Percentiles rank a stretch among this genome's conserved stretches.
phyloP scores from a whole-genome alignment of 768 basidiomycete genomes.

The Lactarius evosmus region DNA sequence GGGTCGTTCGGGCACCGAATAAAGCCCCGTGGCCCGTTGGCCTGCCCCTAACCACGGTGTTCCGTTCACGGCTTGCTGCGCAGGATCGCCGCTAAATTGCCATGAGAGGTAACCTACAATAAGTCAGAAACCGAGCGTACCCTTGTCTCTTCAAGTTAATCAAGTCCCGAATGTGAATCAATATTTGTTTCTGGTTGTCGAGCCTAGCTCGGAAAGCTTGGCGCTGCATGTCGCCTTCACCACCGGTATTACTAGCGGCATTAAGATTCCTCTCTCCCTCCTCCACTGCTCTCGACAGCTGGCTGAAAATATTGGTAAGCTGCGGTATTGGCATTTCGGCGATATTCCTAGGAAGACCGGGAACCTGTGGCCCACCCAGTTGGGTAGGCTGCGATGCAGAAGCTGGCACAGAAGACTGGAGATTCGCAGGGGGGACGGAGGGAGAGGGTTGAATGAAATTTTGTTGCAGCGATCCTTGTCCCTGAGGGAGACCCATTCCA shows the following conservation, averaged over 20 bases:
- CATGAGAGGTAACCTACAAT: background rate
- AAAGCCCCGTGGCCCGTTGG: constrained; percentile 14
- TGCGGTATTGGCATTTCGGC: background rate
- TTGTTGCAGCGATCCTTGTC: constrained; percentile 16
- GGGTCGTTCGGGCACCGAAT: constrained; percentile 13
- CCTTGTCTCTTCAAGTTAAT: constrained; percentile 10
- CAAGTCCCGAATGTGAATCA: constrained; percentile 1
- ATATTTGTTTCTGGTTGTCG: constrained; percentile 3
- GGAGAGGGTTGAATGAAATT: constrained; percentile 16
- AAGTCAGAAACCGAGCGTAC: background rate
- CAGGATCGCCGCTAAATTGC: constrained; percentile 12
- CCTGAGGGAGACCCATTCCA: constrained; percentile 17
- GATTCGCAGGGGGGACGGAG: constrained; percentile 2
- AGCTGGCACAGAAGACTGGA: constrained; percentile 6
- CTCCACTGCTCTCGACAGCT: background rate
- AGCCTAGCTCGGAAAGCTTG: constrained; percentile 1
- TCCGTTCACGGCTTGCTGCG: constrained; percentile 15
- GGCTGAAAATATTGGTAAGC: background rate
- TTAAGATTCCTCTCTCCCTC: constrained; percentile 17
- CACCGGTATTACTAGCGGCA: background rate
- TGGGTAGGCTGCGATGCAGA: constrained; percentile 5
- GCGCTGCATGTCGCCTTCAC: constrained; percentile 11
- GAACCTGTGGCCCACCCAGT: constrained; percentile 3
- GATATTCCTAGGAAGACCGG: background rate
- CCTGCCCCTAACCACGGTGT: background rate